Base-by-base conservation (phyloP, 2,329 filamentous ascomycete genomes). In the Trichoderma sp. region DNA sequence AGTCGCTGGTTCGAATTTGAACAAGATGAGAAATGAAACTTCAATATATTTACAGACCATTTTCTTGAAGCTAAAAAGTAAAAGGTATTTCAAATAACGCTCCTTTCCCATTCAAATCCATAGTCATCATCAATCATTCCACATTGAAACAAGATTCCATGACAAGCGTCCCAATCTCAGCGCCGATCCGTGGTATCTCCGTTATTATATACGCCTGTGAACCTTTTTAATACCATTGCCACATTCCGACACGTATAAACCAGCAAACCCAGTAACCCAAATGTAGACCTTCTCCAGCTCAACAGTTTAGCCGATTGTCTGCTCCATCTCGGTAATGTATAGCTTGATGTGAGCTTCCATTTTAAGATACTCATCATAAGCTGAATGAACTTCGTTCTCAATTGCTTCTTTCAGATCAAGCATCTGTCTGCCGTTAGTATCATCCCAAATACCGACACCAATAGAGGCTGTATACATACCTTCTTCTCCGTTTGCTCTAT, bases 401-500 rank as follows among this genome's bases (percentile, higher is more conserved):
- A 99, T 97, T 77, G 96, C 97, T 81, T 98, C 96, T 80, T 98
- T 98, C 76, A 99, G 87, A 82, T 99, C 96, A 62, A 92, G 90
- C 95, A 98, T 99, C 95, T 98, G 74, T 61, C 21, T 68, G 36
- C 32, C 51, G 56, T 65, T 58, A 73, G 68, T n/a, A 43, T 36
- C 34, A n/a, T n/a, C 3, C 28, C 8, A n/a, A 30, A 43, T 12
- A 9, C 9, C 1, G 15, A 12, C 14, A 34, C 6, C 3, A 36
- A 36, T 8, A 58, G 18, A 26, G 11, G 9, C 21, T 47, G 15
- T 15, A 1, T 28, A 71, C 75, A 69, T 85, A 94, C 94, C 93
- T 98, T 98, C 85, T 98, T 98, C 87, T 98, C 95, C 9, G 94
- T 97, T 84, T 98, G 94, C 83, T 99, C 96, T 74, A 99, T 98